phyloP scores from a whole-genome alignment of 495 filamentous ascomycete genomes.

The Aspergillus cavernicola region DNA sequence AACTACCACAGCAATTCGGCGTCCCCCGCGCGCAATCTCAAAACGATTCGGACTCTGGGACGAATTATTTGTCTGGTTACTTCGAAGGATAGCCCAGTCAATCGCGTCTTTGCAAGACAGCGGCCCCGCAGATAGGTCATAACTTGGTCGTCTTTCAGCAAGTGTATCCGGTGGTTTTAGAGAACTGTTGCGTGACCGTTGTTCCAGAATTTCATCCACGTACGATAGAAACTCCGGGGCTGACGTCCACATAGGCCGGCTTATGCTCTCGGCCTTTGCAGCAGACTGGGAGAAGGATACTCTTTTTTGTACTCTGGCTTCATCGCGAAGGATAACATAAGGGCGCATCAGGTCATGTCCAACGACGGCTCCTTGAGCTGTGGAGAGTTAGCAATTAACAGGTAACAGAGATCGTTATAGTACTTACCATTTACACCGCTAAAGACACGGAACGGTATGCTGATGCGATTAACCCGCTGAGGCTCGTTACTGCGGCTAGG shows the following conservation, averaged over 20 bases:
- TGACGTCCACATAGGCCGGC: conserved; percentile 35
- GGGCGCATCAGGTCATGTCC: conserved; percentile 91
- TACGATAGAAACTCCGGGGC: conserved; percentile 68
- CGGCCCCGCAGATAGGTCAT: conserved; percentile 31
- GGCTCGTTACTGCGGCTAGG: conserved; percentile 71
- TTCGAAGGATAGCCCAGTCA: conserved; percentile 80
- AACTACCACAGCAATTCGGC: conserved; percentile 79
- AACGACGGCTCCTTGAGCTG: conserved; percentile 62
- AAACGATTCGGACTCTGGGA: conserved; percentile 79
- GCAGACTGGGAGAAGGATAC: conserved; percentile 18
- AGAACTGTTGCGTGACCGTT: conserved; percentile 48
- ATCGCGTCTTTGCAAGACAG: conserved; percentile 77
- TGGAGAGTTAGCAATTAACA: neutral
- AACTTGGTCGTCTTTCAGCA: conserved; percentile 51
- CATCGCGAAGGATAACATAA: conserved; percentile 83
- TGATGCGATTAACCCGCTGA: conserved; percentile 81
- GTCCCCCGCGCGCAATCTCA: conserved; percentile 86
- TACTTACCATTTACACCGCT: conserved; percentile 78
- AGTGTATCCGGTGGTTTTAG: conserved; percentile 65
- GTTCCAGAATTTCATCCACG: conserved; percentile 73
- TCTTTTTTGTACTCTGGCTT: conserved; percentile 54
- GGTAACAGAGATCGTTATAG: neutral
- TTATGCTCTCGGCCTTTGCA: conserved; percentile 39
- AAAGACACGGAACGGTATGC: conserved; percentile 91
- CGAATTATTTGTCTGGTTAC: conserved; percentile 58